Conservation (phyloP, 140 eudicot genomes). For the Senecio squalidus region DNA sequence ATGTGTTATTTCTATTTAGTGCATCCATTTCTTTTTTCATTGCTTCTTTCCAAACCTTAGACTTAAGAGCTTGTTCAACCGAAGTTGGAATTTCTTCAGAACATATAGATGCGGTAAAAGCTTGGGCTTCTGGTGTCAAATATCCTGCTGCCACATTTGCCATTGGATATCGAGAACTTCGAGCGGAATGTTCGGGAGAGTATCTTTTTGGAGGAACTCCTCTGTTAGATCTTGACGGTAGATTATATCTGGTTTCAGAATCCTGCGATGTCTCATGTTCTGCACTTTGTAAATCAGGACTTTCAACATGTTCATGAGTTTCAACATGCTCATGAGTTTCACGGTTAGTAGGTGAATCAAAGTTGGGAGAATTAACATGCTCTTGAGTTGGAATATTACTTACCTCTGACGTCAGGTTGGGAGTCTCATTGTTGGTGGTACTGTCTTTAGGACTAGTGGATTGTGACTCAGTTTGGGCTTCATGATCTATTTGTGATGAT, state of each 20-base stretch:
- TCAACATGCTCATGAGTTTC: no score
- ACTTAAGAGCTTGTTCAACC: background rate
- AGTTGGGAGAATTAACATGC: background rate
- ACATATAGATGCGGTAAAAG: background rate
- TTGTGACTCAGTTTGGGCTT: no score
- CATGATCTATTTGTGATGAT: no score
- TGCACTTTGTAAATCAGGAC: background rate
- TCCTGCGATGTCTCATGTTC: no score
- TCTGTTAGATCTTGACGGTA: background rate
- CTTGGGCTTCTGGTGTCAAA: background rate
- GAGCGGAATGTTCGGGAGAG: background rate
- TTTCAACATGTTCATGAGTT: background rate
- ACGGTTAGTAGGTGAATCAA: no score
- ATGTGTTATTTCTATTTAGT: background rate
- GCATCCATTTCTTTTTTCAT: no score
- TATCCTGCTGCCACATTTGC: background rate
- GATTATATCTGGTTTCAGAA: no score
- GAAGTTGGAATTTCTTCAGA: background rate
- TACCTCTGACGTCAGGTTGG: background rate
- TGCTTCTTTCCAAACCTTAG: background rate
- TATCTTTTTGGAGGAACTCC: background rate
- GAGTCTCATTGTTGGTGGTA: background rate
- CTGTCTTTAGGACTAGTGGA: background rate
- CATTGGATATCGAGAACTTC: background rate
- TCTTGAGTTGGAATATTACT: background rate